Conservation (phyloP, 768 basidiomycete species). For the Hypholoma sublateritium region DNA sequence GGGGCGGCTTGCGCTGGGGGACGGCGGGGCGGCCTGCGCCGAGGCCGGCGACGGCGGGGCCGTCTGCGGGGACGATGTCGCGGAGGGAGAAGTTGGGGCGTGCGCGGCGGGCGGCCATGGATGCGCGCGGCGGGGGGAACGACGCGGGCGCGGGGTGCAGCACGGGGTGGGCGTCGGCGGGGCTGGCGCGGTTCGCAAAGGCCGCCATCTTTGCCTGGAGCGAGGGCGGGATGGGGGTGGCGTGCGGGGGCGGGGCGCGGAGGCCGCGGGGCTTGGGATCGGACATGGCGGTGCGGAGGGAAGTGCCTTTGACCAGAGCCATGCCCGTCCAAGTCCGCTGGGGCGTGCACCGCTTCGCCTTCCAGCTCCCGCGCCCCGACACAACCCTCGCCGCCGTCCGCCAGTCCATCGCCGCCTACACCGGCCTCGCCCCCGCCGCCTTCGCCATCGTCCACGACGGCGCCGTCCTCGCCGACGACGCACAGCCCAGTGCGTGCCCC, state of each 20-base stretch:
- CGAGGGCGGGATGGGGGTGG: conserved; percentile 80
- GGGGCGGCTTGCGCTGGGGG: conserved; percentile 33
- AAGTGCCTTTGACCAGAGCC: conserved; percentile 24
- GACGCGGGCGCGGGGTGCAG: conserved; percentile 14
- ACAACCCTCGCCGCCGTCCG: conserved; percentile 62
- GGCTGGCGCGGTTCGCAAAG: conserved; percentile 39
- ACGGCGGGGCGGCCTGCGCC: conserved; percentile 65
- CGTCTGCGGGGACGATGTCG: conserved; percentile 56
- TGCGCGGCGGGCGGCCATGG: conserved; percentile 43
- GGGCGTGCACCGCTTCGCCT: conserved; percentile 41
- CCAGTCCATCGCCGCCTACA: conserved; percentile 66
- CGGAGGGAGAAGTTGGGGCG: conserved; percentile 62
- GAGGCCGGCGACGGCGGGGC: conserved; percentile 65
- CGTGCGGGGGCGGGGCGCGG: conserved; percentile 37
- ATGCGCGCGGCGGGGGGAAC: conserved; percentile 19
- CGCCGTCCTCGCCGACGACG: conserved; percentile 86
- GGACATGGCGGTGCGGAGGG: conserved; percentile 21
- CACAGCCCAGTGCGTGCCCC: conserved; percentile 51
- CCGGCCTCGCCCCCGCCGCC: conserved; percentile 62
- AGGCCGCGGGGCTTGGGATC: conserved; percentile 37
- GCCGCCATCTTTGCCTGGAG: conserved; percentile 95
- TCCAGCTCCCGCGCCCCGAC: conserved; percentile 55
- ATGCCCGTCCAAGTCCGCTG: conserved; percentile 49
- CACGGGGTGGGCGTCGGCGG: conserved; percentile 15
- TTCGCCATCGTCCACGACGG: conserved; percentile 92